Conservation (phyloP, 345 rosid species). For the Jatropha curcas region DNA sequence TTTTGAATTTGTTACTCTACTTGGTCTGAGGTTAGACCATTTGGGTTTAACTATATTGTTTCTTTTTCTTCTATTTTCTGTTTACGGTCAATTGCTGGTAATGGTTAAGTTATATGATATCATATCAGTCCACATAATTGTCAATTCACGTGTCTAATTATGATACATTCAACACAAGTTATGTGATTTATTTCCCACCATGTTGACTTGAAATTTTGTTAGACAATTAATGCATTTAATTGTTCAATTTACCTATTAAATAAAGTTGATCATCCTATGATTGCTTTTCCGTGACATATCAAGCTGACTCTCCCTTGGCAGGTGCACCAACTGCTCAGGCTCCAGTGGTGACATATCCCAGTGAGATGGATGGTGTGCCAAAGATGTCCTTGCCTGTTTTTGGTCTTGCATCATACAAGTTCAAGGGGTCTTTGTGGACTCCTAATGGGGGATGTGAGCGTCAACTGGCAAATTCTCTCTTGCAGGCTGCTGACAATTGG, state of each 20-base stretch:
- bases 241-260: not conserved
- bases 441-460: constrained; percentile 17
- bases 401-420: constrained; percentile 34
- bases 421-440: constrained; percentile 32
- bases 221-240: not conserved
- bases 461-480: constrained; percentile 20
- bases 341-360: constrained; percentile 18
- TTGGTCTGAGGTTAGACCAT: not conserved
- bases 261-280: not conserved
- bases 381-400: constrained; percentile 29
- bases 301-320: not conserved
- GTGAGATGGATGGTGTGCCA: constrained; percentile 23
- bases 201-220: not conserved
- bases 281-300: not conserved
- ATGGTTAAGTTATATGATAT: not conserved
- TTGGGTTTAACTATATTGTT: not conserved
- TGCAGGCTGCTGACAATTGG: constrained; percentile 26
- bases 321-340: constrained; percentile 14
- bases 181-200: not conserved
- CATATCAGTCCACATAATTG: not conserved
- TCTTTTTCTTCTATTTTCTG: not conserved
- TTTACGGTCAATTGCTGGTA: not conserved
- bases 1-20: not conserved
- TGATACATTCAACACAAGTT: not conserved
- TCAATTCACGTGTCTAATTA: not conserved